Base-by-base conservation (phyloP, 2,329 filamentous ascomycete genomes). In the Penicillium palitans region DNA sequence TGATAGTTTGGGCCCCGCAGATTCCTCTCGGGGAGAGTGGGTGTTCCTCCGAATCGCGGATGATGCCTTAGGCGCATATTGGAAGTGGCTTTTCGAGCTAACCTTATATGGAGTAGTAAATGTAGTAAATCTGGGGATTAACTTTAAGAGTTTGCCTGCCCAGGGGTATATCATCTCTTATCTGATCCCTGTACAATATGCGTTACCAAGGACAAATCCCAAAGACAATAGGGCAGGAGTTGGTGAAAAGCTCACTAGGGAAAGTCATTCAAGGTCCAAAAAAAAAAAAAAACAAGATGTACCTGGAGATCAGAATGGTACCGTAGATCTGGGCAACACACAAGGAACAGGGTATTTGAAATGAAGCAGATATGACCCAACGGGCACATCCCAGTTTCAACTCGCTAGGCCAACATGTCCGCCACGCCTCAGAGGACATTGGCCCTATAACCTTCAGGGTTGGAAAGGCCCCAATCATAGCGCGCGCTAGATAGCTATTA, bases 11-110 rank as follows among this genome's bases (percentile, higher is more conserved):
- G 46, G 46, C 45, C 46, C 57, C 53, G 52, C 57, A 52, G 55
- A 57, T 44, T 51, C 35, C 31, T 50, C 27, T 52, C 53, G 57
- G 57, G 57, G 57, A 59, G 57, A 24, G 19, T 24, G 17, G 37
- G 57, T 21, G 29, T 21, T 51, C 37, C 57, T 59, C 57, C 57
- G 57, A 37, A 42, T 46, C 9, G 21, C 12, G 4, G 15, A 1
- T 42, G 31, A 4, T 46, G 52, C 57, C 57, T 59, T 21, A 59
- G 57, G 57, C 52, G 9, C 7, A 37, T 8, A 10, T 46, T 15
- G 29, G 13, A 39, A 19, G 19, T 40, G 39, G 21, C 50, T 54
- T 57, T 54, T 13, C 31, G 21, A 52, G n/a, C 49, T 52, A 44
- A 48, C 40, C 33, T 19, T 45, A 37, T 46, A 31, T 8, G 48